Base-by-base conservation (phyloP, 2,329 filamentous ascomycete species). In the Ophiostoma australiae region DNA sequence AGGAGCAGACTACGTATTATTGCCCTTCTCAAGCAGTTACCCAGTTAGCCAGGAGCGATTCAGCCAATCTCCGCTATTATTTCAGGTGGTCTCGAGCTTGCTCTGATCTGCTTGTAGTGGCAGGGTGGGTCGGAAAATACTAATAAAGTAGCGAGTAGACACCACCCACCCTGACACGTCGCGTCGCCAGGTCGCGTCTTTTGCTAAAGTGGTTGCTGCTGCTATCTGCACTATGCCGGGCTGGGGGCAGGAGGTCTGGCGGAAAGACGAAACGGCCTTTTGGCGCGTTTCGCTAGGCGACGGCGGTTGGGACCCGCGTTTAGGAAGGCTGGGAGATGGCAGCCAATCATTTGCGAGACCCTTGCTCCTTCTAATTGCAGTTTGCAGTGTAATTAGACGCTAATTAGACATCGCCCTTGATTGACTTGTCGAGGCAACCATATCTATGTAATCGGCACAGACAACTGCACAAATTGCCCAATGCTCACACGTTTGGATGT, bases 21-120 rank as follows among this genome's bases (percentile, higher is more conserved):
- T 11, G 41, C 44, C 44, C 44, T 48, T 20, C 27, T 31, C 27
- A 31, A 31, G 27, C 7, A 48, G 44, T 48, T 48, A 48, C 44
- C 44, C 44, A 48, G 44, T 48, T 48, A 48, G 44, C 44, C 44
- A 48, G 44, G 44, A 48, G 44, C 44, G 17, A n/a, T 48, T 48
- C 44, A 48, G 44, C 58, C 27, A 63, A 63, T 63, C 58, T 63
- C 58, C 52, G 52, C 52, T 58, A 58, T 58, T 48, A 20, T 48
- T 48, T 58, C 52, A 58, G 52, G 52, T 58, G 52, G n/a, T 2
- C 44, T 58, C n/a, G 52, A 58, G 52, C 52, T 58, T 58, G 52
- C 52, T 27, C 41, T 15, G 44, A 48, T 55, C 52, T 55, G 27
- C 52, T 20, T 31, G 27, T 31, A 31, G n/a, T 13, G n/a, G 52